Evolutionary conservation across 2,329 filamentous ascomycete genomes (phyloP), one percentile per base, ranked within the genome.

Genomic region (Cercospora brassicicola): DNA sequence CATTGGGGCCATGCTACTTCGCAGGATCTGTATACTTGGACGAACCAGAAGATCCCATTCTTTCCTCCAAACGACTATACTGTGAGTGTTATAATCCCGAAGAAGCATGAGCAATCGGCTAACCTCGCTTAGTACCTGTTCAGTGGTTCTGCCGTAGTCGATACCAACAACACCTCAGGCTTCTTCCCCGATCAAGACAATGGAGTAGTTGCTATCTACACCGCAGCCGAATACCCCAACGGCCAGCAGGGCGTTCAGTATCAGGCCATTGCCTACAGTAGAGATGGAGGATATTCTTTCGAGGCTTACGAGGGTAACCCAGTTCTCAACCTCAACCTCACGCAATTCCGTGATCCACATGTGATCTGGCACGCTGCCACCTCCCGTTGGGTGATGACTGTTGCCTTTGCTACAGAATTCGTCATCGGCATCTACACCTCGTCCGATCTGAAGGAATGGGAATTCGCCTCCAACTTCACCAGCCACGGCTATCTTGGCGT

Each of bases 1-100:
- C 87, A 90, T 72, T 90, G 88, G 89, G 88, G 89, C 9, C 88
- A 90, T 73, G 88, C 88, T 2, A 90, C 88, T 1, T 87, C 84
- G 33, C 73, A 78, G 13, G 88, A 91, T 72, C 79, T 90, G 1
- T 89, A 88, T 72, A 84, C 86, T 67, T 91, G 88, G 89, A 81
- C 80, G 0, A 89, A 90, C 70, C 88, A 90, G 73, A 84, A 85
- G 4, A 87, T 90, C 70, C 88, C 88, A 9, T 79, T 91, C 78
- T 81, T 77, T 83, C 87, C 87, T 45, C 83, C 82, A 69, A 84
- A 86, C 1, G 86, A 85, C 62, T 83, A 84, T 82, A 53, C 61
- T 48, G 68, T 70, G 23, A 56, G 68, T 36, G 2, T 9, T 26
- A 1, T 6, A 57, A 15, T 45, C 6, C 1, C 13, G 28, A 39